phyloP scores from a whole-genome alignment of 2,329 filamentous ascomycete species.

The Penicillium sp. region DNA sequence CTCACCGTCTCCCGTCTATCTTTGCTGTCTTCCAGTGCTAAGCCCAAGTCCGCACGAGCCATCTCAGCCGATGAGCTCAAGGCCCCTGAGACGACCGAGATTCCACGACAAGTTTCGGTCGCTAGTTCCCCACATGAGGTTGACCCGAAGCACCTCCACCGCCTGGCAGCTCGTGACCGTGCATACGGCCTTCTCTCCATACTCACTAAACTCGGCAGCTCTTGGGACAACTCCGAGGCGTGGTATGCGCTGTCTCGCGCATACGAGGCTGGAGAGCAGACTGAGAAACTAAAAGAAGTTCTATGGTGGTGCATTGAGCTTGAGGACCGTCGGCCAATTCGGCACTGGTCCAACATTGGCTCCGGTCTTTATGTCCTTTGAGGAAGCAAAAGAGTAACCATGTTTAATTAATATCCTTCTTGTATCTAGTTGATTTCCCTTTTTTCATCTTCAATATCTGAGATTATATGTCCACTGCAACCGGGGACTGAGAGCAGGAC shows the following conservation, averaged over 20 bases:
- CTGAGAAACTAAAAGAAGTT: slow-evolving; percentile 85
- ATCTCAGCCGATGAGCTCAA: slow-evolving; percentile 25
- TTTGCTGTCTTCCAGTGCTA: slow-evolving; percentile 22
- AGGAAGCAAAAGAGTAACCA: slow-evolving; percentile 7
- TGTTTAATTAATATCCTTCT: slow-evolving; percentile 17
- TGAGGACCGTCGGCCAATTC: slow-evolving; percentile 78
- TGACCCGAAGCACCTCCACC: slow-evolving; percentile 71
- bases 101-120: slow-evolving; percentile 1
- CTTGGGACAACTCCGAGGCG: slow-evolving; percentile 90
- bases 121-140: slow-evolving; percentile 32
- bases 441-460: slow-evolving; percentile 14
- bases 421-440: slow-evolving; percentile 21
- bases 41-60: slow-evolving; percentile 20
- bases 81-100: slow-evolving; percentile 3
- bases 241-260: slow-evolving; percentile 88
- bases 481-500: slow-evolving; percentile 7
- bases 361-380: slow-evolving; percentile 66
- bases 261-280: slow-evolving; percentile 82
- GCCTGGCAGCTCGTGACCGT: slow-evolving; percentile 85
- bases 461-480: slow-evolving; percentile 29
- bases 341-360: slow-evolving; percentile 73
- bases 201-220: slow-evolving; percentile 78
- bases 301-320: slow-evolving; percentile 98
- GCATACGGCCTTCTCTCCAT: slow-evolving; percentile 80
- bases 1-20: slow-evolving; percentile 27